Conservation (phyloP, 768 basidiomycete genomes). For the Russula olivacea region DNA sequence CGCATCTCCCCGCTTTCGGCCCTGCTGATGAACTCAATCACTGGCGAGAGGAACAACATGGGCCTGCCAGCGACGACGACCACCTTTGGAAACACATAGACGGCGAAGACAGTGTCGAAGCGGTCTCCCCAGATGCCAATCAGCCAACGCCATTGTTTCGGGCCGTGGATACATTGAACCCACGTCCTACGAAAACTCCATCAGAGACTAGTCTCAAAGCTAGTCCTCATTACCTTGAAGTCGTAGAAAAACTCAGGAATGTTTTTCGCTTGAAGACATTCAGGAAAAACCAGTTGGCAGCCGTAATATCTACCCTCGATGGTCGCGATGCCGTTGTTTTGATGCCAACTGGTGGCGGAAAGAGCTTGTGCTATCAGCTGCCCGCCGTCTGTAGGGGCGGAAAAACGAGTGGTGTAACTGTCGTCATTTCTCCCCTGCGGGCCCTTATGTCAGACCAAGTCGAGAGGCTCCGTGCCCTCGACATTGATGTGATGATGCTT, state of each 20-base stretch:
- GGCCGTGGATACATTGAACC: constrained; percentile 3
- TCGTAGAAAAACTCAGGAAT: constrained; percentile 45
- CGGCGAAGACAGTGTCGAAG: constrained; percentile 29
- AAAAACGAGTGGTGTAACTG: constrained; percentile 70
- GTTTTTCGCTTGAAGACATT: constrained; percentile 66
- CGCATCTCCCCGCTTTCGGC: not conserved
- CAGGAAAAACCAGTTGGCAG: constrained; percentile 79
- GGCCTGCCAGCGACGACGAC: constrained; percentile 38
- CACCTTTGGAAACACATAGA: constrained; percentile 42
- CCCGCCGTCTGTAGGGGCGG: constrained; percentile 78
- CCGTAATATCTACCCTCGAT: constrained; percentile 70
- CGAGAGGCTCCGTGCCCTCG: constrained; percentile 51
- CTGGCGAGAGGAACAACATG: not conserved
- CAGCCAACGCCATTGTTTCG: constrained; percentile 4
- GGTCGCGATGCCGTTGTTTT: constrained; percentile 89
- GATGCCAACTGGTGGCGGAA: constrained; percentile 95
- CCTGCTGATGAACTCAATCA: constrained; percentile 5
- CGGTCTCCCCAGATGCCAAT: constrained; percentile 13
- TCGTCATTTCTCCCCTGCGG: constrained; percentile 86
- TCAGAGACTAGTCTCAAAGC: constrained; percentile 11
- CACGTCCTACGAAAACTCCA: constrained; percentile 7
- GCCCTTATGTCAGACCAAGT: constrained; percentile 92
- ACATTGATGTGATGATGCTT: constrained; percentile 56
- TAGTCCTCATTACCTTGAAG: constrained; percentile 42
- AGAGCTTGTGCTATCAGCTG: constrained; percentile 84